Evolutionary conservation across 2,329 filamentous ascomycete species (phyloP), one percentile per base, ranked within the genome.

Genomic region (Zymoseptoria crescenta): DNA sequence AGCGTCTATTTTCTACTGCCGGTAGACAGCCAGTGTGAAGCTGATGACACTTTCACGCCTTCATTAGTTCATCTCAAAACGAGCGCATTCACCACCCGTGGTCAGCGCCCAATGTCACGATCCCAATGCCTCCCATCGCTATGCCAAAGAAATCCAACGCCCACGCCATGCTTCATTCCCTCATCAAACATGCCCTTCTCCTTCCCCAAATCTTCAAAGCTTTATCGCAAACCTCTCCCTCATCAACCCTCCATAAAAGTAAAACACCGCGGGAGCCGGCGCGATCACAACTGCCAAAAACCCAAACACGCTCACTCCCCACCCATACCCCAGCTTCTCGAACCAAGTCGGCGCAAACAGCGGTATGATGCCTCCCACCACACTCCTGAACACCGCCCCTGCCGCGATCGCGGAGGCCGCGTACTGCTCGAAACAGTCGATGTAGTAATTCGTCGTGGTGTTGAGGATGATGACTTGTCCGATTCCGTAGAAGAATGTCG

Each of bases 391-490:
- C 0, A 80, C 73, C 0, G 78, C 74, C 0, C 77, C 78, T 3
- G 78, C 79, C 4, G 79, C 79, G 55, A 81, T 80, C 0, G 78
- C 79, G 41, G 73, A 75, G 6, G 79, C 79, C 5, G 79, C 79
- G 60, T 79, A 80, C 65, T 74, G 74, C 59, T 80, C 78, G 58
- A 80, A 81, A 21, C 74, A 74, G 64, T 81, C 79, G 52, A 81
- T 81, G 65, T 80, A 81, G 67, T 81, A 81, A 56, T 82, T 83
- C 56, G 82, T 80, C 16, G 79, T 79, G 10, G 74, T 74, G 57
- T 81, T 82, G 56, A 82, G 69, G 29, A 81, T 80, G 63, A 79
- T 76, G 9, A 83, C 78, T 57, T 81, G 79, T 2, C 80, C 79
- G 19, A 81, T 73, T 10, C 79, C 49, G 62, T 80, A 81, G 67